Base-by-base conservation (phyloP, 495 filamentous ascomycete species). In the Penicillium manginii region DNA sequence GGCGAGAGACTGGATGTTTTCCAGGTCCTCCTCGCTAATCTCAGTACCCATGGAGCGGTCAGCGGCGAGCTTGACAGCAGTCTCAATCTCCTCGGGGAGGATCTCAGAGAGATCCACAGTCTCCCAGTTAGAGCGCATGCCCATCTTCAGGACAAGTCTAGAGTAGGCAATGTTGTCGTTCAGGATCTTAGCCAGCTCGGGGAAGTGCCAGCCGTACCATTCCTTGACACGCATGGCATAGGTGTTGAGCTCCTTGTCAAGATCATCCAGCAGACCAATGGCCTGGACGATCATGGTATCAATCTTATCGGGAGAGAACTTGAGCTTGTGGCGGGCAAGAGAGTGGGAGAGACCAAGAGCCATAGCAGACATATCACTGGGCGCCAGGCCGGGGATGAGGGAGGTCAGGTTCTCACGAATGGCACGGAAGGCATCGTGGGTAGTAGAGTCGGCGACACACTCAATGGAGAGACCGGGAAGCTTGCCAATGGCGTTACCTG, bases 131-230 rank as follows among this genome's bases (percentile, higher is more conserved):
- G 84, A 79, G 52, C 94, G 86, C 85, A 96, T 89, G 61, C 94
- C 94, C 83, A 96, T 90, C 62, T 84, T 83, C 53, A 93, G 77
- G 57, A 98, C 92, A 50, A 98, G 85, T 50, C 86, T 84, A 54
- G 94, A 84, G 68, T 97, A 98, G 56, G 96, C 96, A 52, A 97
- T 77, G 76, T 99, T 99, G 83, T 99, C 94, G 72, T 97, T 96
- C 61, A 99, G 83, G 69, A 98, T 97, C 73, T 90, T 90, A 58
- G 89, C 92, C 83, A 99, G 83, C 78, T 99, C 94, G 21, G 94
- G 94, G 81, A 98, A 99, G 78, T 98, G 96, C 94, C 94, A 99
- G 56, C 94, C 94, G 67, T 99, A 99, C 94, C 94, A 99, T 76
- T 99, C 94, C 86, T 97, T 97, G 51, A 97, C 92, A 69, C 94